phyloP scores from a whole-genome alignment of 2,329 filamentous ascomycete genomes.

The Colletotrichum cereale region DNA sequence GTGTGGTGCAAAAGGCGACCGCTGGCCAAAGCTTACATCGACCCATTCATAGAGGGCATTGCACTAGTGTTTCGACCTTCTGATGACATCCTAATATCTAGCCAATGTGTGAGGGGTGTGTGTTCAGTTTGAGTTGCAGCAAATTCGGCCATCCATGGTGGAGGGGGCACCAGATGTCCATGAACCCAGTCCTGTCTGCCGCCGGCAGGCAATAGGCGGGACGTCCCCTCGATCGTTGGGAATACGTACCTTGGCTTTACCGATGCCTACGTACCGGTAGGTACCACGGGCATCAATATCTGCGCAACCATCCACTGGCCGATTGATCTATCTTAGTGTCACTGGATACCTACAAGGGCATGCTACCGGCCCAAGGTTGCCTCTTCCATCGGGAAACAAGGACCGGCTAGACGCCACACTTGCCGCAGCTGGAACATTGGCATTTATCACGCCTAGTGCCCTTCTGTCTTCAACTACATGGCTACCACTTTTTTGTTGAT shows the following conservation, averaged over 20 bases:
- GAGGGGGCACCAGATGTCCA: constrained; percentile 25
- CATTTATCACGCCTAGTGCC: constrained; percentile 30
- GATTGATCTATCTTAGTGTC: constrained; percentile 34
- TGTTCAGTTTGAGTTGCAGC: constrained; percentile 39
- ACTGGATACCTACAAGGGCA: constrained; percentile 30
- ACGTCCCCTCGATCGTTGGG: constrained; percentile 16
- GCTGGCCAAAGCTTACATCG: constrained; percentile 39
- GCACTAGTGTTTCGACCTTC: constrained; percentile 38
- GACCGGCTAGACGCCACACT: constrained; percentile 27
- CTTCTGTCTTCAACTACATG: constrained; percentile 16
- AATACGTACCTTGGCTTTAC: constrained; percentile 28
- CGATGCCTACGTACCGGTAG: neutral
- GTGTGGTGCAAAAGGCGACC: constrained; percentile 21
- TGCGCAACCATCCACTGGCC: constrained; percentile 23
- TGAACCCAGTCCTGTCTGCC: constrained; percentile 22
- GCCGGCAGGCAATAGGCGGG: constrained; percentile 35
- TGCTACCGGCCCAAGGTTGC: constrained; percentile 20
- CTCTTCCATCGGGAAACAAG: constrained; percentile 6
- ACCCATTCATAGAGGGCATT: constrained; percentile 28
- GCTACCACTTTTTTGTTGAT: neutral
- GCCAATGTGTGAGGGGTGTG: constrained; percentile 22
- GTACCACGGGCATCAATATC: constrained; percentile 17
- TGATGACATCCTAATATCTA: constrained; percentile 36
- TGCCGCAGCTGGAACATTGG: constrained; percentile 18
- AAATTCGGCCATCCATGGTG: constrained; percentile 23